These are phyloP conservation scores for Emericellopsis terricola DNA, from an alignment of 495 filamentous ascomycete genomes.

Conservation along the genomic window DNA sequence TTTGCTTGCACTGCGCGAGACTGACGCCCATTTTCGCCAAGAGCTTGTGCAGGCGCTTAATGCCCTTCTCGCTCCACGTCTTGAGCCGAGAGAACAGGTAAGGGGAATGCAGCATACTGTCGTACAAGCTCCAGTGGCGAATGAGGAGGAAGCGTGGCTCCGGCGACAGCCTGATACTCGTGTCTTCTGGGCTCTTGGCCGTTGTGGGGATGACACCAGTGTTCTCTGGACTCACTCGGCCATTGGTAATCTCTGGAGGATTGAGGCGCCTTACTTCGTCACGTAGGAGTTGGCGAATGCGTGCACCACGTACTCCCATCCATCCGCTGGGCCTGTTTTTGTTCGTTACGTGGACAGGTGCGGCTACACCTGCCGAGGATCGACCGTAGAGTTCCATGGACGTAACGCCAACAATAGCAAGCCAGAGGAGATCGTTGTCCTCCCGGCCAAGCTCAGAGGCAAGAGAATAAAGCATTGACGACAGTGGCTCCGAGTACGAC, in stretches of 20 bases:
- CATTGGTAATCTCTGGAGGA: constrained; percentile 47
- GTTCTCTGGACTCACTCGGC: constrained; percentile 32
- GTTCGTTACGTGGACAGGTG: constrained; percentile 38
- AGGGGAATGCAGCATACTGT: constrained; percentile 94
- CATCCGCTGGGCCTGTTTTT: constrained; percentile 44
- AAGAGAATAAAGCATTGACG: constrained; percentile 80
- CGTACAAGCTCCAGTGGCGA: constrained; percentile 91
- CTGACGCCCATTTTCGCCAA: constrained; percentile 97
- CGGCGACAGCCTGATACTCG: constrained; percentile 77
- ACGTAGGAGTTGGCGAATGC: constrained; percentile 65
- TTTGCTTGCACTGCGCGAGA: constrained; percentile 82
- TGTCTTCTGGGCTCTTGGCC: constrained; percentile 76
- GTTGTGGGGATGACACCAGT: constrained; percentile 73
- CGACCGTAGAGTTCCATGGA: constrained; percentile 85
- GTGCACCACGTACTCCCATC: constrained; percentile 67
- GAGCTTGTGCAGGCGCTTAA: constrained; percentile 85
- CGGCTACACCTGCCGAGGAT: constrained; percentile 59
- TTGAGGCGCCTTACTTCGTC: constrained; percentile 94
- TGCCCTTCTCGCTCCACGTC: constrained; percentile 81
- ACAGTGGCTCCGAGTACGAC: constrained; percentile 88
- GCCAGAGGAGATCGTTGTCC: constrained; percentile 92
- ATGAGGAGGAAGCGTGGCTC: constrained; percentile 90
- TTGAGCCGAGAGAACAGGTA: constrained; percentile 86
- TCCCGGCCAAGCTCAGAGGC: constrained; percentile 90
- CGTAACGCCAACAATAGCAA: constrained; percentile 79